Percentiles rank a stretch among this genome's conserved stretches.
Conservation (phyloP, 306 rosid species). For the Quercus rubra region DNA sequence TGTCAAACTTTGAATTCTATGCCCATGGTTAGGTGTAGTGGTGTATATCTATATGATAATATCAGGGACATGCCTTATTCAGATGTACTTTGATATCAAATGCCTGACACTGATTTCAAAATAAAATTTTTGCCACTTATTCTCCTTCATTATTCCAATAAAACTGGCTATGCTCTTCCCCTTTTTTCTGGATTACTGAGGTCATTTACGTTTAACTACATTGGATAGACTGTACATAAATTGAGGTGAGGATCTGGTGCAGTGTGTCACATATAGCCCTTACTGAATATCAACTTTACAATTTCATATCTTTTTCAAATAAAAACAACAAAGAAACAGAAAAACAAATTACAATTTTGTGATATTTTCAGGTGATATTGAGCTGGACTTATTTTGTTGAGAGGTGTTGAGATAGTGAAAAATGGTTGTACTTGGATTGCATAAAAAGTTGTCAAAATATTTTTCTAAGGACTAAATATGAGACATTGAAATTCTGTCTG, state of each 20-base stretch:
- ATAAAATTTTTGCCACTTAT: background rate
- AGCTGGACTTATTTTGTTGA: background rate
- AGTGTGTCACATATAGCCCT: background rate
- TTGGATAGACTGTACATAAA: background rate
- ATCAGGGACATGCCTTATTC: background rate
- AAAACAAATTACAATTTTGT: background rate
- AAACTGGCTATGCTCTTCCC: background rate
- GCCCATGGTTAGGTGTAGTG: background rate
- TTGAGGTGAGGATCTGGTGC: background rate
- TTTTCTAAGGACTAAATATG: background rate
- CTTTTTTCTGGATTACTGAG: background rate
- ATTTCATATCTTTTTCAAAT: background rate
- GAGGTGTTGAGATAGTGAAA: too few relatives aligned
- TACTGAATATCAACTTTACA: background rate
- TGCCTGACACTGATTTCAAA: background rate
- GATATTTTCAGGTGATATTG: background rate
- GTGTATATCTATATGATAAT: background rate
- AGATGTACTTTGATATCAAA: background rate
- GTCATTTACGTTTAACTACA: background rate
- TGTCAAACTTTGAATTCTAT: background rate
- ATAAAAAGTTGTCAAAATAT: background rate
- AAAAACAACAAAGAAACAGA: background rate
- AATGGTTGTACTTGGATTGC: background rate
- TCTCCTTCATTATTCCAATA: background rate
- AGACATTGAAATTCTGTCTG: background rate